Conservation (phyloP, 2,329 filamentous ascomycete genomes). For the Leptographium lundbergii region DNA sequence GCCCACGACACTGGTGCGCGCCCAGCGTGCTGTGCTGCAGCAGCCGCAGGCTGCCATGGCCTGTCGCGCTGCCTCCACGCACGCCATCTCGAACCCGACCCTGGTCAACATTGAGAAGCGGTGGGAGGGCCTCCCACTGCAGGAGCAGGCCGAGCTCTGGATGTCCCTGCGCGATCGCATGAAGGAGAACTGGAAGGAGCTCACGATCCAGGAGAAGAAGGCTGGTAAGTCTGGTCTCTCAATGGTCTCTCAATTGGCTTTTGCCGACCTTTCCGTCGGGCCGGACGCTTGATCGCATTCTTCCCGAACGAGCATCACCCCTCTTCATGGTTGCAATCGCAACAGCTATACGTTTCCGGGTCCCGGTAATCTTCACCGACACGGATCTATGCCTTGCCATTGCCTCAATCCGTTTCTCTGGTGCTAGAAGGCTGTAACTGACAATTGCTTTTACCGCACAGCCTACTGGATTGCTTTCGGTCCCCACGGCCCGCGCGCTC, state of each 20-base stretch:
- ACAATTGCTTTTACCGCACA: constrained; percentile 25
- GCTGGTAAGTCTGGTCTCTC: constrained; percentile 58
- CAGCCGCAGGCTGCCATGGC: constrained; percentile 28
- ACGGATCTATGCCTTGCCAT: not conserved
- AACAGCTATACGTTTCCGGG: not conserved
- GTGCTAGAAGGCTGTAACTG: not conserved
- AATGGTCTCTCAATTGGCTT: not conserved
- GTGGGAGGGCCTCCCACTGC: constrained; percentile 95
- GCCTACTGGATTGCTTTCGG: constrained; percentile 99
- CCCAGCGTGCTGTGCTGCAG: constrained; percentile 14
- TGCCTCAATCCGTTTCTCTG: not conserved
- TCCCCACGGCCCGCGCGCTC: constrained; percentile 82
- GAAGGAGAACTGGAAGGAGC: constrained; percentile 93
- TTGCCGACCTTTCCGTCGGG: not conserved
- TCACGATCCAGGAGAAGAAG: constrained; percentile 97
- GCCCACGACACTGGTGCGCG: constrained; percentile 40
- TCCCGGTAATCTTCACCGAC: not conserved
- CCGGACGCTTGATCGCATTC: not conserved
- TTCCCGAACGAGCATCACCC: not conserved
- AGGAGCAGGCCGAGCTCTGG: constrained; percentile 99
- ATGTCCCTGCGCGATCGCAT: constrained; percentile 97
- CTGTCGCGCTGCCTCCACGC: constrained; percentile 51
- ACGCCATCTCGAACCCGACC: constrained; percentile 95
- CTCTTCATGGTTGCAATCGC: not conserved
- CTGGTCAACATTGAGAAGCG: constrained; percentile 98